These are phyloP conservation scores for Metarhizium anisopliae DNA, from an alignment of 2,329 filamentous ascomycete species.

Conservation along the genomic window DNA sequence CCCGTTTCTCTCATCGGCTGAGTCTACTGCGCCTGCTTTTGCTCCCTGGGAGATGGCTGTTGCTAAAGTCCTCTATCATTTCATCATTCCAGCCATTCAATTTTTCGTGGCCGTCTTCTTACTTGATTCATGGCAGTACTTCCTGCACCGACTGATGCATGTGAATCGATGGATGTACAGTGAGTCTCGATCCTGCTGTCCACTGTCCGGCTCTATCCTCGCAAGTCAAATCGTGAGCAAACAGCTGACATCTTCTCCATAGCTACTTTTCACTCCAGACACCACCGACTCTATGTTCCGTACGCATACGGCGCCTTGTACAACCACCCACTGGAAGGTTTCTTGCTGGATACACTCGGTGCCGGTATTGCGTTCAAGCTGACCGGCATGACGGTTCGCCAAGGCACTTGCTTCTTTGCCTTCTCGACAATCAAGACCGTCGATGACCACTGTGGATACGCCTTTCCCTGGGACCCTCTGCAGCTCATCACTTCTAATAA, in stretches of 20 bases:
- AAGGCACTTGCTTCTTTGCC: slow-evolving; percentile 84
- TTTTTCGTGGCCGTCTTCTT: slow-evolving; percentile 65
- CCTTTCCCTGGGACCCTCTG: slow-evolving; percentile 89
- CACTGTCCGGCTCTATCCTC: slow-evolving; percentile 19
- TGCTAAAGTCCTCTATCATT: slow-evolving; percentile 73
- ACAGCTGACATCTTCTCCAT: slow-evolving; percentile 31
- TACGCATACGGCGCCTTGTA: slow-evolving; percentile 96
- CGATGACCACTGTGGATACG: slow-evolving; percentile 94
- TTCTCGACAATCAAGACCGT: slow-evolving; percentile 91
- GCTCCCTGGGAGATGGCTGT: slow-evolving; percentile 70
- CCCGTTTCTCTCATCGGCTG: slow-evolving; percentile 53
- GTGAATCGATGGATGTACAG: slow-evolving; percentile 95
- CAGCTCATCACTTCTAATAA: slow-evolving; percentile 93
- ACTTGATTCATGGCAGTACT: slow-evolving; percentile 97
- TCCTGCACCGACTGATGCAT: slow-evolving; percentile 93
- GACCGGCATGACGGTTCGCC: slow-evolving; percentile 72
- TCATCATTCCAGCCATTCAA: slow-evolving; percentile 66
- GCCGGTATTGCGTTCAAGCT: slow-evolving; percentile 76
- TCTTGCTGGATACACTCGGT: slow-evolving; percentile 84
- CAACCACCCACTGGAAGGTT: slow-evolving; percentile 92
- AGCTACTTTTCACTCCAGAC: slow-evolving; percentile 87
- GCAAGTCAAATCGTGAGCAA: slow-evolving; percentile 17
- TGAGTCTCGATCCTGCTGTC: slow-evolving; percentile 37
- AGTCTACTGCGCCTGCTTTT: slow-evolving; percentile 60
- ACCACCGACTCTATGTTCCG: slow-evolving; percentile 94